Percentiles rank a stretch among this genome's conserved stretches.
phyloP scores from a whole-genome alignment of 345 rosid genomes.

The Salix purpurea region DNA sequence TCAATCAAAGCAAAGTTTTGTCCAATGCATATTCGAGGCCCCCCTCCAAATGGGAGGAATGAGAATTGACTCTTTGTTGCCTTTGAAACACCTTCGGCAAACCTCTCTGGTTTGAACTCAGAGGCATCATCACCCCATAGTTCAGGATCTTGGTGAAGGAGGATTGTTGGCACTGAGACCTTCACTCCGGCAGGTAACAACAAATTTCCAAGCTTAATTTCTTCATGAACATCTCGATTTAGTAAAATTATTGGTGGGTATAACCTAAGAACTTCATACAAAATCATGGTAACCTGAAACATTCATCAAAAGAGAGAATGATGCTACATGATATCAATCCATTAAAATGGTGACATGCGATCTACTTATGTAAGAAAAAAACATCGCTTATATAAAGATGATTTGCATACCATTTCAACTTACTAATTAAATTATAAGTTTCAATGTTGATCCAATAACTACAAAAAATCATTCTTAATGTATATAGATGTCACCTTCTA shows the following conservation, averaged over 20 bases:
- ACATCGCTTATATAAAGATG: no score
- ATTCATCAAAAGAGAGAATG: neutral
- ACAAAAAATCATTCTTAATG: no score
- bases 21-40: conserved; percentile 41
- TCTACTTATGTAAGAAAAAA: no score
- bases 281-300: conserved; percentile 20
- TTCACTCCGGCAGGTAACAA: conserved; percentile 9
- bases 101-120: conserved; percentile 44
- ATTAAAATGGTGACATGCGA: no score
- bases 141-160: conserved; percentile 11
- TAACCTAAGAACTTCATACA: conserved; percentile 20
- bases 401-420: no score
- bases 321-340: neutral
- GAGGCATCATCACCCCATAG: conserved; percentile 29
- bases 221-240: neutral
- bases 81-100: conserved; percentile 36
- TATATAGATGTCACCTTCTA: no score
- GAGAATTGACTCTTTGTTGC: conserved; percentile 32
- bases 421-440: no score
- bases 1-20: conserved; percentile 48
- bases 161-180: neutral
- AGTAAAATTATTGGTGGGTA: neutral
- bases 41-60: conserved; percentile 43
- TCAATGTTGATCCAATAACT: no score
- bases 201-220: conserved; percentile 3